phyloP scores from a whole-genome alignment of 2,329 filamentous ascomycete genomes.

The Alternaria hordeiaustralica region DNA sequence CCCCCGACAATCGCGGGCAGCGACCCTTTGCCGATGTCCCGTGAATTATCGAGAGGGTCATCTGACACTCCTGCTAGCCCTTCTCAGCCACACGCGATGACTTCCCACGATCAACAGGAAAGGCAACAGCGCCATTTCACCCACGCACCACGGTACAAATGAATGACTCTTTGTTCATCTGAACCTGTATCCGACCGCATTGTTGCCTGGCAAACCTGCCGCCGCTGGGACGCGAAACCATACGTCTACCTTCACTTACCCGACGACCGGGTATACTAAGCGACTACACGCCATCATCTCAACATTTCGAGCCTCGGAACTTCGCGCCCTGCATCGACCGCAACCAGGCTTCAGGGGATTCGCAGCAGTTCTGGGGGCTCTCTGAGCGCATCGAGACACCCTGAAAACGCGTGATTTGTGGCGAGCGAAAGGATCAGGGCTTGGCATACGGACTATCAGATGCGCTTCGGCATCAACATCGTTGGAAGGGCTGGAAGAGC shows the following conservation, averaged over 20 bases:
- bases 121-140: constrained; percentile 22
- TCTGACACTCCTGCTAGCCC: constrained; percentile 31
- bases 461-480: constrained; percentile 15
- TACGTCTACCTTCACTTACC: constrained; percentile 30
- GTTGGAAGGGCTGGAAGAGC: constrained; percentile 1
- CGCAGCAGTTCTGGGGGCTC: background rate
- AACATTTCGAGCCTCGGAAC: background rate
- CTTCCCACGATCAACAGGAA: constrained; percentile 25
- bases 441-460: constrained; percentile 22
- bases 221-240: constrained; percentile 21
- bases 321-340: background rate
- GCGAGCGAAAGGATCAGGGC: constrained; percentile 12
- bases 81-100: constrained; percentile 24
- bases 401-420: constrained; percentile 2
- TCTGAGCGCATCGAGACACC: background rate
- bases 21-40: background rate
- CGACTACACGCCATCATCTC: constrained; percentile 13
- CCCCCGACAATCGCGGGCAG: background rate
- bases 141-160: constrained; percentile 9
- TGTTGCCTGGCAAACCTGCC: constrained; percentile 14
- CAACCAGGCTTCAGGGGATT: background rate
- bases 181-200: constrained; percentile 7
- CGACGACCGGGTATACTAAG: constrained; percentile 29
- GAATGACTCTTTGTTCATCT: background rate
- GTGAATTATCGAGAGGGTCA: constrained; percentile 24